Conservation (phyloP, 2,329 filamentous ascomycete genomes). For the Diaporthe vexans region DNA sequence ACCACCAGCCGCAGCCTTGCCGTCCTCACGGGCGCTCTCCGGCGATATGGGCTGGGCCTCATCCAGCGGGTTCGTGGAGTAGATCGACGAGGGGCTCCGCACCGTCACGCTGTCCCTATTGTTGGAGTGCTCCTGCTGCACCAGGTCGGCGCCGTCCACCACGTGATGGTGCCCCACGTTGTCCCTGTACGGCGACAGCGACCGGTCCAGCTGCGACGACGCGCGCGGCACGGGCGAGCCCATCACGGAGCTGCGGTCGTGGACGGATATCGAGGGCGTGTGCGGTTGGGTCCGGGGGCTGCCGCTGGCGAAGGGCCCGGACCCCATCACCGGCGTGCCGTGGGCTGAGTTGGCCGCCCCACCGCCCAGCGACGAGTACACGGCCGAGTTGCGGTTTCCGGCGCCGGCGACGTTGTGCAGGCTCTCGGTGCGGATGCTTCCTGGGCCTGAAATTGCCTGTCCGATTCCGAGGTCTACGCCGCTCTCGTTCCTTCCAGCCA, state of each 20-base stretch:
- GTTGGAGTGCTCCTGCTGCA: slow-evolving; percentile 27
- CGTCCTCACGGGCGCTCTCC: slow-evolving; percentile 22
- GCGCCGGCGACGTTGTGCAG: not conserved
- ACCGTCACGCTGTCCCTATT: not conserved
- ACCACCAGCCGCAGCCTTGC: slow-evolving; percentile 20
- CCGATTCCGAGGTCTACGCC: slow-evolving; percentile 25
- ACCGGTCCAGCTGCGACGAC: slow-evolving; percentile 42
- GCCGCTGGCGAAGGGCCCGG: slow-evolving; percentile 24
- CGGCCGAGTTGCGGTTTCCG: slow-evolving; percentile 26
- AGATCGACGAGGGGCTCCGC: slow-evolving; percentile 24
- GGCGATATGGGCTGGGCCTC: slow-evolving; percentile 35
- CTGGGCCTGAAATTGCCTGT: slow-evolving; percentile 3
- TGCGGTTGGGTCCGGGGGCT: slow-evolving; percentile 37
- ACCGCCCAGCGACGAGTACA: slow-evolving; percentile 35
- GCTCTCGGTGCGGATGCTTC: slow-evolving; percentile 19
- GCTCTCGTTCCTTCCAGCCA: slow-evolving; percentile 35
- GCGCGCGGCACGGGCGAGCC: slow-evolving; percentile 30
- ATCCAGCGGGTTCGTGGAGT: not conserved
- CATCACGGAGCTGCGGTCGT: slow-evolving; percentile 6
- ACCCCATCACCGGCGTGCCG: slow-evolving; percentile 30
- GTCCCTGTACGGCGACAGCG: slow-evolving; percentile 54
- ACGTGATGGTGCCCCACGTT: slow-evolving; percentile 39
- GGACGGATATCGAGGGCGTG: not conserved
- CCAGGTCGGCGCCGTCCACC: slow-evolving; percentile 24
- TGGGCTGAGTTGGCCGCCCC: slow-evolving; percentile 42